Evolutionary conservation across 164 flowering plant species (phyloP).

Genomic region (Kingdonia uniflora): DNA sequence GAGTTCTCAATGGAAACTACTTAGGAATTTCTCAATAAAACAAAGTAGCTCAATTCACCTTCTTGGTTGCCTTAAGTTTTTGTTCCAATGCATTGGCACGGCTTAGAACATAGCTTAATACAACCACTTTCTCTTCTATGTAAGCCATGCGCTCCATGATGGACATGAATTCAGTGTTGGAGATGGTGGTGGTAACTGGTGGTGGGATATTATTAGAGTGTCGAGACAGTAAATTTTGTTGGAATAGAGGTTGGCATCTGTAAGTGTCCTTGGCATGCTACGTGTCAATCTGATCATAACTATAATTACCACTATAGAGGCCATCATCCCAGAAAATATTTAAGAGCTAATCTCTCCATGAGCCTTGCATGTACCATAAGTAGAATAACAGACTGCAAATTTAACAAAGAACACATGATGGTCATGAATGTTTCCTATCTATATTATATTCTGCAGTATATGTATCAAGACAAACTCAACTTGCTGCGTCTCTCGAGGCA

Average conservation of each 20-base stretch:
- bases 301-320: not conserved
- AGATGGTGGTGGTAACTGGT: not conserved
- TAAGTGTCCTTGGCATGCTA: not conserved
- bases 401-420: no score
- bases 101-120: constrained; percentile 16
- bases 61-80: constrained; percentile 50
- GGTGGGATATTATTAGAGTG: no score
- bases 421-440: no score
- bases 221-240: not conserved
- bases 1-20: not conserved
- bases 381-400: no score
- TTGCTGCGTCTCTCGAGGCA: no score
- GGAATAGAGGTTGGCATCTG: not conserved
- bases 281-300: not conserved
- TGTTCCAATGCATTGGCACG: constrained; percentile 48
- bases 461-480: no score
- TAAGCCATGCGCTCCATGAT: no score
- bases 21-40: not conserved
- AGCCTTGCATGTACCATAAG: no score
- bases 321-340: no score
- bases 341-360: no score
- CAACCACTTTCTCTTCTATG: constrained; percentile 1
- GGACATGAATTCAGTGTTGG: no score
- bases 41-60: constrained; percentile 29
- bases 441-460: no score